Percentiles rank a stretch among this genome's conserved stretches.
Conservation (phyloP, 495 filamentous ascomycete genomes). For the Xylaria acuta region DNA sequence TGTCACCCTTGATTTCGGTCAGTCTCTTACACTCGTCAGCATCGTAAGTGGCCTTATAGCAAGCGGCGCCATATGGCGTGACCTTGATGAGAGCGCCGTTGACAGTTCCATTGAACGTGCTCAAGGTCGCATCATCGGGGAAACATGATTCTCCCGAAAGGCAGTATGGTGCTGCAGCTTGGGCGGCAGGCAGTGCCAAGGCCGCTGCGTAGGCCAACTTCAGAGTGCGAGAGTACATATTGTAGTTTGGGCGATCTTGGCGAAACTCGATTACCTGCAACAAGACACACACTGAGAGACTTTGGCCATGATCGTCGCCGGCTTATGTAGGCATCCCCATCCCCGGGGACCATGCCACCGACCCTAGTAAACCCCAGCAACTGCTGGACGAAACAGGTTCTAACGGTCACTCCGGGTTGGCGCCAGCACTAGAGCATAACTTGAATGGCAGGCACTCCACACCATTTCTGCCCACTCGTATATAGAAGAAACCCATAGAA, state of each 20-base stretch:
- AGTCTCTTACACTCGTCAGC: slow-evolving; percentile 16
- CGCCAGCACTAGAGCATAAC: not conserved
- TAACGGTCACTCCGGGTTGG: not conserved
- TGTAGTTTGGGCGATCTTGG: not conserved
- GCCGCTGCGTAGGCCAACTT: slow-evolving; percentile 1
- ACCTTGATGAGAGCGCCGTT: slow-evolving; percentile 55
- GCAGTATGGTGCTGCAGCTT: slow-evolving; percentile 14
- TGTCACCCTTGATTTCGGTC: slow-evolving; percentile 1
- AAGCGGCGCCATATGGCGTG: slow-evolving; percentile 54
- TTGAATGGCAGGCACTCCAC: not conserved
- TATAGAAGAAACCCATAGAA: not conserved
- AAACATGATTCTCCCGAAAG: slow-evolving; percentile 50
- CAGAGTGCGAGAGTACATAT: slow-evolving; percentile 5
- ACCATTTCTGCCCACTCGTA: not conserved
- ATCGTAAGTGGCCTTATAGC: slow-evolving; percentile 48
- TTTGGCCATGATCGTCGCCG: not conserved
- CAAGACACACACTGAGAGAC: not conserved
- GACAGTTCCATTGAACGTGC: slow-evolving; percentile 47
- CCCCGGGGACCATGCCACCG: not conserved
- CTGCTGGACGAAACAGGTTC: not conserved
- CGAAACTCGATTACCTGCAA: not conserved
- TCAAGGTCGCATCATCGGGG: slow-evolving; percentile 45
- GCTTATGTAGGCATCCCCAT: not conserved
- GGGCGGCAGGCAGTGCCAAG: not conserved
- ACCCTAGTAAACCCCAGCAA: not conserved